Conservation (phyloP, 75 land plant genomes). For the Sequoia sempervirens region DNA sequence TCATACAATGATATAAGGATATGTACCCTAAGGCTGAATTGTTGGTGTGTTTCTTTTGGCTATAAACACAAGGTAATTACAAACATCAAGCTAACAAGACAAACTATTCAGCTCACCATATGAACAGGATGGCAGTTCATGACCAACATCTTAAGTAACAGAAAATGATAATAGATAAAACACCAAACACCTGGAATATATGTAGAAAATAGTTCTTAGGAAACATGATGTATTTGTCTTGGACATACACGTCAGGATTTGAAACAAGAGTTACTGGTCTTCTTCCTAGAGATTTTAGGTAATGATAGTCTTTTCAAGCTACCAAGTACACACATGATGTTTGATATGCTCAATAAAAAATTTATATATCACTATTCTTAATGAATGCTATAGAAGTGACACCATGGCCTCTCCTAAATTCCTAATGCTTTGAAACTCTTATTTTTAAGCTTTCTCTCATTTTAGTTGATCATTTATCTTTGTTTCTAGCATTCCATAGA, state of each 20-base stretch:
- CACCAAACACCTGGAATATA: not conserved
- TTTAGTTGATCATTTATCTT: not conserved
- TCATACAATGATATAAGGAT: not conserved
- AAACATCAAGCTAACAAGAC: not conserved
- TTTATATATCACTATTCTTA: not conserved
- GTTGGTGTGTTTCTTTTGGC: not conserved
- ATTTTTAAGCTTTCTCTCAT: not conserved
- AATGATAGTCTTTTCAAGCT: not conserved
- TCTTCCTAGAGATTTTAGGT: not conserved
- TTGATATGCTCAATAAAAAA: not conserved
- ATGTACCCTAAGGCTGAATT: not conserved
- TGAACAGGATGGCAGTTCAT: not conserved
- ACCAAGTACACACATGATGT: not conserved
- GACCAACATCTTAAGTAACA: not conserved
- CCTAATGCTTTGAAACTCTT: not conserved
- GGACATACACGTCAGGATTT: not conserved
- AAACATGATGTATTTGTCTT: not conserved
- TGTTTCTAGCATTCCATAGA: not conserved
- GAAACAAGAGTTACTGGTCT: not conserved
- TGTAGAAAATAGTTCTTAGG: not conserved
- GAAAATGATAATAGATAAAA: not conserved
- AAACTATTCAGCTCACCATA: not conserved
- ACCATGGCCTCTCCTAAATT: not conserved
- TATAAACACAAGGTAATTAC: not conserved
- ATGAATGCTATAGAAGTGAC: not conserved